These are phyloP conservation scores for Haberlea rhodopensis DNA, from an alignment of 257 asterid genomes.

Conservation along the genomic window DNA sequence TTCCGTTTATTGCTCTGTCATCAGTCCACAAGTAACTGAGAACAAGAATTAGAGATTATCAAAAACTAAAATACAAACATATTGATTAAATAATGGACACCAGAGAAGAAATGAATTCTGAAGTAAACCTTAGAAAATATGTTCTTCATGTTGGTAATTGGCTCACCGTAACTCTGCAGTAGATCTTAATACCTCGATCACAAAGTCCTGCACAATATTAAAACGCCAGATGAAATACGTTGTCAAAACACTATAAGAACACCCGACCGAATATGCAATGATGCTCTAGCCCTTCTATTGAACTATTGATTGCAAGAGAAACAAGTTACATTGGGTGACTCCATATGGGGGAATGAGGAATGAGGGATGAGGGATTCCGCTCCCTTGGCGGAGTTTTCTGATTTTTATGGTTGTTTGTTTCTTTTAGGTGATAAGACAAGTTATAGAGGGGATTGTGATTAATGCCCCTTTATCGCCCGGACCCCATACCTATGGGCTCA, in stretches of 20 bases:
- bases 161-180: slow-evolving; percentile 92
- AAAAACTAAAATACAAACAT: slow-evolving; percentile 12
- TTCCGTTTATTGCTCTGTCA: slow-evolving; percentile 98
- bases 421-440: too few relatives aligned
- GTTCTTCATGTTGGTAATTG: slow-evolving; percentile 94
- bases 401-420: too few relatives aligned
- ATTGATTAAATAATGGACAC: neutral
- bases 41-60: slow-evolving; percentile 17
- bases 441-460: too few relatives aligned
- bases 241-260: slow-evolving; percentile 24
- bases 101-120: slow-evolving; percentile 23
- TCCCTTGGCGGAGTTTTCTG: too few relatives aligned
- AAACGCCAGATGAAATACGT: slow-evolving; percentile 22
- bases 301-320: slow-evolving; percentile 25
- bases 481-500: too few relatives aligned
- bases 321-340: too few relatives aligned
- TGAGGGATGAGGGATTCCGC: too few relatives aligned
- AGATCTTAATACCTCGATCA: slow-evolving; percentile 91
- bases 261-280: slow-evolving; percentile 8
- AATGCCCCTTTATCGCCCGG: too few relatives aligned
- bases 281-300: slow-evolving; percentile 11
- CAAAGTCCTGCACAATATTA: slow-evolving; percentile 70
- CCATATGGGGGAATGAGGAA: too few relatives aligned
- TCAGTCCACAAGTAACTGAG: slow-evolving; percentile 33
- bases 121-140: slow-evolving; percentile 81